phyloP scores from a whole-genome alignment of 257 asterid species.

The Voacanga thouarsii region DNA sequence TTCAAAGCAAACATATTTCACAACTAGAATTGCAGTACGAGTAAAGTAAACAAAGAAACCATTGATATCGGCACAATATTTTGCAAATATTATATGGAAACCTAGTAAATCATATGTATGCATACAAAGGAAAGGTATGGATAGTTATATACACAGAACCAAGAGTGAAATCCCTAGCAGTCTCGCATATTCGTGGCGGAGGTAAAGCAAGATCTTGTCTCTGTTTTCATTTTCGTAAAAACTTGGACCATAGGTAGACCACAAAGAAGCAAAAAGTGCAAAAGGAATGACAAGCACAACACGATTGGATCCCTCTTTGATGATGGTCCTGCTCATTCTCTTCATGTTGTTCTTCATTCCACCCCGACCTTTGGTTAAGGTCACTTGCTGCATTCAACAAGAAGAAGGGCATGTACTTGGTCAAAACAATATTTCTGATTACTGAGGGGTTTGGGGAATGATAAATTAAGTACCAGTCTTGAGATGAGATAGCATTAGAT shows the following conservation, averaged over 20 bases:
- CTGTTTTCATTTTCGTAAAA: conserved; percentile 13
- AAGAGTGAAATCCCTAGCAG: background rate
- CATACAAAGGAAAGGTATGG: background rate
- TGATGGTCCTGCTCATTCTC: conserved; percentile 64
- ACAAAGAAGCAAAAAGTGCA: conserved; percentile 57
- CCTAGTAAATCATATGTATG: background rate
- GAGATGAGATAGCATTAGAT: background rate
- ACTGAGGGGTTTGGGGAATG: background rate
- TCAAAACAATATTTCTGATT: background rate
- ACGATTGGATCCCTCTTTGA: conserved; percentile 71
- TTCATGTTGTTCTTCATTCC: conserved; percentile 82
- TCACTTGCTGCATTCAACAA: conserved; percentile 53
- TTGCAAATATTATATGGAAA: background rate
- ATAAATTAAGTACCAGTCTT: background rate
- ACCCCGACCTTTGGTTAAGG: conserved; percentile 72
- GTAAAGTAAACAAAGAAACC: too few relatives aligned
- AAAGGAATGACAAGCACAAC: conserved; percentile 66
- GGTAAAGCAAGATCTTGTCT: background rate
- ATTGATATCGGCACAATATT: background rate
- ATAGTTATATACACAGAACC: background rate
- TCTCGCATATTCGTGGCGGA: background rate
- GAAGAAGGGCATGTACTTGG: background rate
- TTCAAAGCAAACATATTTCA: too few relatives aligned
- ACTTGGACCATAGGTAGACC: conserved; percentile 59
- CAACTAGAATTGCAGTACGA: too few relatives aligned